phyloP scores from a whole-genome alignment of 495 filamentous ascomycete genomes.

The Alectoria sarmentosa region DNA sequence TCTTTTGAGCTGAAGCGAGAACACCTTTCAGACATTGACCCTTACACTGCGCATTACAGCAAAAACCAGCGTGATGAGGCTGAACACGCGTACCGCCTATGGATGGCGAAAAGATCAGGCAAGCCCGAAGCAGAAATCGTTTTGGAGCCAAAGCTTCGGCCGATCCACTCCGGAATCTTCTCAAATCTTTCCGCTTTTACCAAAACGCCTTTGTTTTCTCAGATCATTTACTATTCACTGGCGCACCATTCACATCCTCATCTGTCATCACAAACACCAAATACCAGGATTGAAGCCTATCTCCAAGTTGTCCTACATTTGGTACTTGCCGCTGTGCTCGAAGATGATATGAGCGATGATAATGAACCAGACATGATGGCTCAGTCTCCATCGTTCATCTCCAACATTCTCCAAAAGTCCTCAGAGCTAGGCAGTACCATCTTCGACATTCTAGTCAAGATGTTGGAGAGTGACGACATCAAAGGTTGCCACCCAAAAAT shows the following conservation, averaged over 20 bases:
- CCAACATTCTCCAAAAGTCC: constrained; percentile 55
- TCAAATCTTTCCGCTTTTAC: constrained; percentile 69
- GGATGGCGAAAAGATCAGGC: constrained; percentile 82
- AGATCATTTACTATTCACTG: constrained; percentile 83
- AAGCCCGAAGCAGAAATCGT: constrained; percentile 76
- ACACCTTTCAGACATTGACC: constrained; percentile 79
- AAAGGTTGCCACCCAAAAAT: constrained; percentile 81
- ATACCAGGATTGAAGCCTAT: constrained; percentile 81
- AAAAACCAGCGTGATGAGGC: constrained; percentile 97
- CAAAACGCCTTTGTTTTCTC: constrained; percentile 73
- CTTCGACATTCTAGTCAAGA: constrained; percentile 63
- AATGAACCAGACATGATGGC: constrained; percentile 40
- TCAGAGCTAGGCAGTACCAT: constrained; percentile 55
- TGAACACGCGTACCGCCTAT: constrained; percentile 76
- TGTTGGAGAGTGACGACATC: constrained; percentile 66
- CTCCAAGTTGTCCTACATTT: constrained; percentile 87
- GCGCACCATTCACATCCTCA: constrained; percentile 64
- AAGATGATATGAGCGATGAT: constrained; percentile 62
- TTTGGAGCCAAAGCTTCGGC: constrained; percentile 82
- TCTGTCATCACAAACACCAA: constrained; percentile 62
- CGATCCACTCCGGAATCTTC: constrained; percentile 71
- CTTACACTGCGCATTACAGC: constrained; percentile 88
- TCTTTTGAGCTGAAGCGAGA: constrained; percentile 88
- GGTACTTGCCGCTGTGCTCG: constrained; percentile 69
- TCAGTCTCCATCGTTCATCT: constrained; percentile 54